Base-by-base conservation (phyloP, 2,329 filamentous ascomycete genomes). In the Phoma sp. region DNA sequence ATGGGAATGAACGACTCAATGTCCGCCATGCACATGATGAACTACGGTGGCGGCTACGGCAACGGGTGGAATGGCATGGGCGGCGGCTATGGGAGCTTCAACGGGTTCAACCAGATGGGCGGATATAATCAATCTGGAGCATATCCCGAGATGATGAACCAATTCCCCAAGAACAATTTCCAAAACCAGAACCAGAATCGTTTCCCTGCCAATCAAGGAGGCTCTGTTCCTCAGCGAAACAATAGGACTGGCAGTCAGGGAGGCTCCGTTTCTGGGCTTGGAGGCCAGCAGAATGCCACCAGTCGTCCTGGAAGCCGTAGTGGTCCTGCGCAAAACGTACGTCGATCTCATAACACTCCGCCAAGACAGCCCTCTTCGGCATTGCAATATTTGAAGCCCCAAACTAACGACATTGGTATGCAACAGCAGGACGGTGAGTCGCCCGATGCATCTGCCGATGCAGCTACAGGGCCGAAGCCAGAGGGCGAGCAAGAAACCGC, bases 1-100 rank as follows among this genome's bases (percentile, higher is more conserved):
- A 89, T 90, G 86, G 64, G 89, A 77, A 90, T 91, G 87, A 88
- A 84, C 82, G 84, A 87, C 81, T n/a, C n/a, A n/a, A 88, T 90
- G 86, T 88, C 84, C 59, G 72, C 70, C 67, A 76, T 77, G 75
- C 74, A 74, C 53, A 74, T 93, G 90, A 74, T 93, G 89, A 87
- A 72, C 87, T 86, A 85, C 79, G 85, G 85, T 77, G 83, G 84
- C 74, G 82, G 78, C 76, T 83, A 80, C 87, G 88, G 83, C 78
- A 80, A 80, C 78, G 78, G 80, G 67, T 83, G 81, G 82, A 84
- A 88, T 87, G 87, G 89, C 69, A 79, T 79, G 73, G 74, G 72
- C 66, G 65, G 88, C 87, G 91, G 91, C 84, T 92, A 89, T 86
- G 85, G 87, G 47, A 69, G 68, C 60, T 71, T 68, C 77, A 73